These are phyloP conservation scores for Carallia brachiata DNA, from an alignment of 345 rosid genomes.

Conservation along the genomic window DNA sequence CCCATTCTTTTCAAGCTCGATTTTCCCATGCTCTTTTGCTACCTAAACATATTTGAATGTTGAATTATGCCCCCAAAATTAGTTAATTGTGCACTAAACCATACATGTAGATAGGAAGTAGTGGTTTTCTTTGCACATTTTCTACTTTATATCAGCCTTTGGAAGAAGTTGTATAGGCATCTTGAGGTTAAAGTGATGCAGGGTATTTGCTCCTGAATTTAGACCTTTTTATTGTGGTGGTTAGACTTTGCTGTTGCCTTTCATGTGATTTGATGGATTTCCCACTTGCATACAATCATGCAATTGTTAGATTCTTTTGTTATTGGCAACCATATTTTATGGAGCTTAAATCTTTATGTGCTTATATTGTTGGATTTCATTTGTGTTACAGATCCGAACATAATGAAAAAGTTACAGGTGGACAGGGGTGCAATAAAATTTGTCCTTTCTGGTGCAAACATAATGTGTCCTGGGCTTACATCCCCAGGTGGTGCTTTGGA, in stretches of 20 bases:
- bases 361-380: neutral
- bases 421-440: constrained; percentile 96
- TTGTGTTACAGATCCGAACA: constrained; percentile 62
- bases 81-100: neutral
- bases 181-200: neutral
- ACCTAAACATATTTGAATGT: neutral
- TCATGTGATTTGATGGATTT: too few relatives aligned
- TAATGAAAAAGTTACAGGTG: constrained; percentile 94
- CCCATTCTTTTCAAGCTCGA: neutral
- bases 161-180: neutral
- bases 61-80: too few relatives aligned
- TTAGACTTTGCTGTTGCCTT: neutral
- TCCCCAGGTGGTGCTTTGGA: constrained; percentile 96
- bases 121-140: neutral
- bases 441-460: constrained; percentile 97
- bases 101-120: neutral
- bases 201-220: neutral
- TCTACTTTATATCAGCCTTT: neutral
- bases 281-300: too few relatives aligned
- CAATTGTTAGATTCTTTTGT: too few relatives aligned
- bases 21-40: neutral
- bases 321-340: too few relatives aligned
- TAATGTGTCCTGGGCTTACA: constrained; percentile 99
- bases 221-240: neutral
- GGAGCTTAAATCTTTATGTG: neutral